phyloP scores from a whole-genome alignment of 83 land plant species.

The Thuja plicata region DNA sequence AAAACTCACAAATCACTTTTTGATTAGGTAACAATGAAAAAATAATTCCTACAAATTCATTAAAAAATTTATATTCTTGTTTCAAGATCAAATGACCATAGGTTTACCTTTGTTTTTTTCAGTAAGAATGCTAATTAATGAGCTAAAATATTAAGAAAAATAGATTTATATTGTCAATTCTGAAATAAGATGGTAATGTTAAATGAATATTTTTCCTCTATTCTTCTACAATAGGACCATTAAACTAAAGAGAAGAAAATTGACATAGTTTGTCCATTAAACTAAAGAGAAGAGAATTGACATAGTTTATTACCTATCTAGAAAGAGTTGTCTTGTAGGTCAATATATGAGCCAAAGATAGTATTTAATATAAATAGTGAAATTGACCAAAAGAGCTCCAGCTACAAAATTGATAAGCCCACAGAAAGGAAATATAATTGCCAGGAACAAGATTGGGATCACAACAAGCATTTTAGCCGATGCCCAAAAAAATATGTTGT shows the following conservation, averaged over 20 bases:
- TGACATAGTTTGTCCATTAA: neutral
- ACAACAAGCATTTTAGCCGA: slow-evolving; percentile 65
- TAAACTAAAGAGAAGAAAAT: neutral
- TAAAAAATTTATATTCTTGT: no score
- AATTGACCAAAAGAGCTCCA: slow-evolving; percentile 76
- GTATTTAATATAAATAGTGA: slow-evolving; percentile 82
- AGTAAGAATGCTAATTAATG: no score
- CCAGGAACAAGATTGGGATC: slow-evolving; percentile 77
- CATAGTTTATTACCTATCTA: slow-evolving; percentile 56
- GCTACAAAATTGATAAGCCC: slow-evolving; percentile 77
- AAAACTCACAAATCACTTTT: neutral
- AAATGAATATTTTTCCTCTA: no score
- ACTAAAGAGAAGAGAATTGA: no score
- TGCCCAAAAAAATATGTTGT: slow-evolving; percentile 47
- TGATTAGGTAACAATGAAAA: neutral
- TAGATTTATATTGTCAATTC: neutral
- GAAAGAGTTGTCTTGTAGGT: slow-evolving; percentile 59
- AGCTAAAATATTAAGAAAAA: no score
- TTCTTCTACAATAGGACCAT: neutral
- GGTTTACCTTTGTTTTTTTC: no score
- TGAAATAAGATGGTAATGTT: neutral
- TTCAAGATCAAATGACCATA: no score
- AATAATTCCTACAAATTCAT: neutral
- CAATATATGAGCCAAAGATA: slow-evolving; percentile 68
- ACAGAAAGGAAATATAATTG: slow-evolving; percentile 79